A percentile compares a stretch with the other conserved stretches of the same genome.
Conservation (phyloP, 2,329 filamentous ascomycete genomes). For the Sordariomycetes sp. region DNA sequence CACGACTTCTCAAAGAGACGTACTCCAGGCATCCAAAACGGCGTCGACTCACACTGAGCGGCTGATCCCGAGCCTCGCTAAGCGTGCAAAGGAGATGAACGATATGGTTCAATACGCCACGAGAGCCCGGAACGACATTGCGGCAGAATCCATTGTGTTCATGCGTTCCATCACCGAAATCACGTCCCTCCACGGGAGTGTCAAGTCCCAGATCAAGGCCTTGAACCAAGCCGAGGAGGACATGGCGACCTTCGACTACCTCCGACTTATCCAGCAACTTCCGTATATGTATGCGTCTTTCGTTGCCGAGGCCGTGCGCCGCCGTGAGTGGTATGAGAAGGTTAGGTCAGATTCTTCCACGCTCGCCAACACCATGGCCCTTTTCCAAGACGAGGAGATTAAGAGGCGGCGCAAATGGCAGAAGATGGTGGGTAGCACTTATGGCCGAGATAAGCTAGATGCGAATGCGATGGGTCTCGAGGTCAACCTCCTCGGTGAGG, state of each 20-base stretch:
- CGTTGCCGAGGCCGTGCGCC: constrained; percentile 69
- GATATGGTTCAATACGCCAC: constrained; percentile 44
- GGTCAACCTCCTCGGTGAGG: constrained; percentile 70
- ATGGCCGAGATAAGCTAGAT: constrained; percentile 52
- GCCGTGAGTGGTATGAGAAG: constrained; percentile 85
- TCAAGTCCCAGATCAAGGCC: constrained; percentile 59
- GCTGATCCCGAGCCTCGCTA: constrained; percentile 43
- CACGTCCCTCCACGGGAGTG: constrained; percentile 58
- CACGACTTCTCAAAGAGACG: constrained; percentile 45
- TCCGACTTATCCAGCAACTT: constrained; percentile 69
- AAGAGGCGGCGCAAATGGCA: constrained; percentile 84
- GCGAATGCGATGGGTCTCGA: constrained; percentile 65
- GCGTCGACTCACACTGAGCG: constrained; percentile 51
- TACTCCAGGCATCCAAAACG: constrained; percentile 49
- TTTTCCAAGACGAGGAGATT: constrained; percentile 85
- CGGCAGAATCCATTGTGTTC: constrained; percentile 51
- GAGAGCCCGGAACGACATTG: constrained; percentile 54
- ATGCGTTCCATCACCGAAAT: constrained; percentile 77
- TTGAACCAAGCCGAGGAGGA: constrained; percentile 65
- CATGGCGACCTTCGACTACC: constrained; percentile 65
- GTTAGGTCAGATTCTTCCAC: constrained; percentile 77
- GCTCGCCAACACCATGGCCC: constrained; percentile 82
- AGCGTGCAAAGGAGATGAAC: constrained; percentile 45
- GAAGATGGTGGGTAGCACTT: constrained; percentile 66
- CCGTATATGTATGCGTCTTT: constrained; percentile 86